Base-by-base conservation (phyloP, 2,329 filamentous ascomycete species). In the Stemphylium vesicarium region DNA sequence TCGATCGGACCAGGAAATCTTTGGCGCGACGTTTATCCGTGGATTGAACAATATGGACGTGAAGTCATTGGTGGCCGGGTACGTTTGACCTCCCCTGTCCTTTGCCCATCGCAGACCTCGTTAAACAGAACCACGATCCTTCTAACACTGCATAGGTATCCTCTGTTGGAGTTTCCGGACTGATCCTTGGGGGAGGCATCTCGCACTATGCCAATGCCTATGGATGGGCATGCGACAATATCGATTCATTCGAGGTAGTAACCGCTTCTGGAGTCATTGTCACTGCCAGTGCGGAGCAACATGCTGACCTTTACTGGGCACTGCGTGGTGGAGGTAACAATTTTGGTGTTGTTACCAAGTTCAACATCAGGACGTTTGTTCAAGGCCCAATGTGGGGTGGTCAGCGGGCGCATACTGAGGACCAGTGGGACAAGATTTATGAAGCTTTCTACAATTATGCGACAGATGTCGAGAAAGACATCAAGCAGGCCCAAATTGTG, bases 281-380 rank as follows among this genome's bases (percentile, higher is more conserved):
- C 20, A 61, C 42, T 24, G 63, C 48, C 26, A 66, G 54, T 35
- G 41, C 49, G 12, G 51, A 52, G 7, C 32, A 71, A 24, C 75
- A 76, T 41, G 47, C 57, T 1, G 78, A 80, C 42, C 74, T 79
- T 13, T 78, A 73, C 62, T 68, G 63, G 57, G 72, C 71, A 3
- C 63, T 77, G 7, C 69, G 74, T n/a, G 75, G 75, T 7, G 72
- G 70, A 15, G 67, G 65, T 4, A 67, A 66, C 48, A 73, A 73
- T 42, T 72, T 72, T 44, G 79, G 71, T 15, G 66, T 74, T 22
- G 63, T 74, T 11, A 73, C 69, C 13, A 60, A 57, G 18, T 71
- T 72, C 57, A 60, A 66, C 32, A 38, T 65, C 22, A 47, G 57
- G 10, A 64, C 65, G 3, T 64, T 61, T 33, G 52, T 65, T 6